Conservation (phyloP, 148 eudicot species). For the Rhododendron kiyosumense region DNA sequence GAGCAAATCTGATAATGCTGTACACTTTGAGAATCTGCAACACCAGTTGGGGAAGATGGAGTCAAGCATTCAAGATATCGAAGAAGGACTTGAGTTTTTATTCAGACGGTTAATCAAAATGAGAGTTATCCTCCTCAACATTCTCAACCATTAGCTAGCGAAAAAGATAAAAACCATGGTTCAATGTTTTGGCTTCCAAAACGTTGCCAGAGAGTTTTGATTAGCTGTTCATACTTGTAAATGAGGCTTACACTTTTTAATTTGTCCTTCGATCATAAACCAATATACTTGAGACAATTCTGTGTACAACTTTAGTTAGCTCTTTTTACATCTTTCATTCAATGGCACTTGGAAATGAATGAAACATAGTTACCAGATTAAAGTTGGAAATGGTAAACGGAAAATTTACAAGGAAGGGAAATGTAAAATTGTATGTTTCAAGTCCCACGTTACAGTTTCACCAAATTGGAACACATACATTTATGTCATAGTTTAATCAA, state of each 20-base stretch:
- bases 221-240: background rate
- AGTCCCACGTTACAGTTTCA: background rate
- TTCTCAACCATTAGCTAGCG: conserved; percentile 29
- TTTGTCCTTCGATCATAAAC: background rate
- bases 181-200: background rate
- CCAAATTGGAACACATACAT: background rate
- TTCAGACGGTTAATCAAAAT: conserved; percentile 35
- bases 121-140: background rate
- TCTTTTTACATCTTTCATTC: background rate
- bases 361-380: background rate
- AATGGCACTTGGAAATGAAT: no score
- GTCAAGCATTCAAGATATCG: conserved; percentile 29
- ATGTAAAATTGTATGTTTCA: background rate
- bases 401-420: background rate
- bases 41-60: conserved; percentile 20
- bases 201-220: background rate
- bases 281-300: background rate
- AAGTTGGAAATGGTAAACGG: background rate
- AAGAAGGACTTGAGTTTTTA: conserved; percentile 32
- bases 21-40: conserved; percentile 12
- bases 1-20: conserved; percentile 1
- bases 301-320: background rate
- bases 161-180: background rate
- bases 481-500: no score
- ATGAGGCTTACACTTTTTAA: background rate